These are phyloP conservation scores for Camelina neglecta DNA, from an alignment of 345 rosid genomes.

Conservation along the genomic window DNA sequence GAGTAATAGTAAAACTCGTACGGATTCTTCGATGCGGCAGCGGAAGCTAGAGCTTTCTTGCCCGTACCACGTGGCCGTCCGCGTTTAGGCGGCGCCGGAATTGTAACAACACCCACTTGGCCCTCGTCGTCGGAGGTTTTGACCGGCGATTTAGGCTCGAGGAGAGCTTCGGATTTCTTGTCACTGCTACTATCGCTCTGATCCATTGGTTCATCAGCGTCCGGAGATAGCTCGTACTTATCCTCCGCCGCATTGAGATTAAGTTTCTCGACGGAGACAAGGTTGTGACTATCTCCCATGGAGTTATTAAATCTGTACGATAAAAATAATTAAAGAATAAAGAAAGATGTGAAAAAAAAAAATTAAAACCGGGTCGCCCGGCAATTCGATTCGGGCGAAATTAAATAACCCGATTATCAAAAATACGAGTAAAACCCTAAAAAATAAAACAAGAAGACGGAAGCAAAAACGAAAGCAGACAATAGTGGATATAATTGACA, in stretches of 20 bases:
- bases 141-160: conserved; percentile 42
- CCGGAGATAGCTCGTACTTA: conserved; percentile 37
- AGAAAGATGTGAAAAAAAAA: conserved; percentile 17
- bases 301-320: conserved; percentile 18
- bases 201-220: conserved; percentile 32
- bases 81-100: conserved; percentile 30
- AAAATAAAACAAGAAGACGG: conserved; percentile 51
- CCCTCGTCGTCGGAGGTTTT: conserved; percentile 11
- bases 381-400: conserved; percentile 30
- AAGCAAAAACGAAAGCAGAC: conserved; percentile 37
- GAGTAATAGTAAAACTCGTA: conserved; percentile 88
- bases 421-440: conserved; percentile 43
- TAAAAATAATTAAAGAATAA: not conserved
- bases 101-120: not conserved
- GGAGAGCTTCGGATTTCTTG: conserved; percentile 43
- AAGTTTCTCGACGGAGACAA: conserved; percentile 52
- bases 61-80: conserved; percentile 55
- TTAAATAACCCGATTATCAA: conserved; percentile 47
- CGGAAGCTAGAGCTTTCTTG: conserved; percentile 40
- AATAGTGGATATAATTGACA: conserved; percentile 35
- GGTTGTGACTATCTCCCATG: conserved; percentile 45
- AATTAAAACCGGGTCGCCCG: conserved; percentile 40
- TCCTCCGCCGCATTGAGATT: conserved; percentile 49
- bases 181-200: conserved; percentile 30
- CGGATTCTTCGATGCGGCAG: conserved; percentile 52